Evolutionary conservation across 2,329 filamentous ascomycete species (phyloP).

Genomic region (Colletotrichum trifolii): DNA sequence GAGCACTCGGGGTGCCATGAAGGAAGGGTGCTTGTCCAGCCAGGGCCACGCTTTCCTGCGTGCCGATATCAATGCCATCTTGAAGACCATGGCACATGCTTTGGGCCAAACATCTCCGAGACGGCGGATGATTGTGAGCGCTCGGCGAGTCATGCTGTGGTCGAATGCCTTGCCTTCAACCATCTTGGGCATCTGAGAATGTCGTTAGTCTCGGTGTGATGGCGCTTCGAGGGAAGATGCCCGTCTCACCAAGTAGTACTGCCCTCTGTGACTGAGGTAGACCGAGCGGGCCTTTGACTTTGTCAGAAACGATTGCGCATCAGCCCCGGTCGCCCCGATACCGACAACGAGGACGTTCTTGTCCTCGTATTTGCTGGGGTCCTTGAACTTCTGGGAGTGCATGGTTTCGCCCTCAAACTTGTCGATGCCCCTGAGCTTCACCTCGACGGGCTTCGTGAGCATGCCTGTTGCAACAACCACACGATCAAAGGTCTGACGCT

Average conservation of each 20-base stretch:
- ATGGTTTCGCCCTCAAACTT: constrained; percentile 35
- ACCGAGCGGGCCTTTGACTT: constrained; percentile 30
- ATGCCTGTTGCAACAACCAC: constrained; percentile 34
- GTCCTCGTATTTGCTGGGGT: constrained; percentile 25
- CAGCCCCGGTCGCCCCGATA: constrained; percentile 81
- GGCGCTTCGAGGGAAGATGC: neutral
- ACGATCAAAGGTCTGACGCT: constrained; percentile 20
- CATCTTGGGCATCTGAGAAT: constrained; percentile 17
- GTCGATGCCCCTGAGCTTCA: constrained; percentile 33
- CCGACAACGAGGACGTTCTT: constrained; percentile 79
- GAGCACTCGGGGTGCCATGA: constrained; percentile 14
- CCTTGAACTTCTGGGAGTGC: constrained; percentile 37
- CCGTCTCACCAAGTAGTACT: constrained; percentile 22
- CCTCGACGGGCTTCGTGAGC: constrained; percentile 20
- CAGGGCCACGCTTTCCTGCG: constrained; percentile 24
- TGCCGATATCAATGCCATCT: constrained; percentile 3
- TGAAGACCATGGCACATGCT: constrained; percentile 5
- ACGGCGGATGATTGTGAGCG: constrained; percentile 8
- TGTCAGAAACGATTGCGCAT: constrained; percentile 52
- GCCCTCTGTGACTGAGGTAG: constrained; percentile 29
- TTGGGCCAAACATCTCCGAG: constrained; percentile 13
- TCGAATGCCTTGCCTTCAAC: constrained; percentile 27
- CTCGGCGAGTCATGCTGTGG: constrained; percentile 21
- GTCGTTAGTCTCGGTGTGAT: neutral
- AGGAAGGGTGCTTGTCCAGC: constrained; percentile 27